Evolutionary conservation across 805 yeast species (phyloP).

Genomic region (Yarrowia deformans): DNA sequence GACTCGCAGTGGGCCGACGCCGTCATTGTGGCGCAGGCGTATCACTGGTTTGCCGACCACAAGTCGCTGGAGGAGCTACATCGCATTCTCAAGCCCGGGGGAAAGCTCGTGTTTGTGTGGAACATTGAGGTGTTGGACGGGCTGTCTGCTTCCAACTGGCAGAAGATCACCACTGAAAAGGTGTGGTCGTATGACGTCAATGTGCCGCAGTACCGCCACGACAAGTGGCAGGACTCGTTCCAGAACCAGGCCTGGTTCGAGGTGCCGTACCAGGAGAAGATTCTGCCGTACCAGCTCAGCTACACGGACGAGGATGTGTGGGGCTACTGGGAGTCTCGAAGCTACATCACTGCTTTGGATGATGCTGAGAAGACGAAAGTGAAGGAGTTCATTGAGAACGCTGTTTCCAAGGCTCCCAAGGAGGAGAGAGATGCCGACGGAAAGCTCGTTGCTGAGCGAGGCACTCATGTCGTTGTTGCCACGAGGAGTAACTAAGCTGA

Average conservation of each 20-base stretch:
- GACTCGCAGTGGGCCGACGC: conserved; percentile 57
- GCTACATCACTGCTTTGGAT: conserved; percentile 59
- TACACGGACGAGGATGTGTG: conserved; percentile 51
- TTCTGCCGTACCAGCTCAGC: conserved; percentile 49
- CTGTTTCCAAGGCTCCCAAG: conserved; percentile 6
- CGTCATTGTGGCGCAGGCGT: conserved; percentile 65
- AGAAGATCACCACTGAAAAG: conserved; percentile 50
- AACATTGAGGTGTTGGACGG: conserved; percentile 56
- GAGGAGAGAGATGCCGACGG: neutral
- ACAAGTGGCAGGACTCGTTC: conserved; percentile 56
- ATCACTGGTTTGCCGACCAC: conserved; percentile 69
- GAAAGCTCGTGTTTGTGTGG: conserved; percentile 65
- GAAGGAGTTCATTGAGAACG: neutral
- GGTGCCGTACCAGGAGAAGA: conserved; percentile 51
- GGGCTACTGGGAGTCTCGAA: conserved; percentile 62
- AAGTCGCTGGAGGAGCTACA: conserved; percentile 58
- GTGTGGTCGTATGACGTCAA: conserved; percentile 53
- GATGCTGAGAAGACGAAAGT: conserved; percentile 50
- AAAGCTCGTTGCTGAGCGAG: conserved; percentile 13
- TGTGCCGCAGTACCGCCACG: conserved; percentile 64
- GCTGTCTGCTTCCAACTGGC: conserved; percentile 52
- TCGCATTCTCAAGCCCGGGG: conserved; percentile 60
- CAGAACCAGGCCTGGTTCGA: conserved; percentile 50
- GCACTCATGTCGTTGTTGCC: conserved; percentile 25
- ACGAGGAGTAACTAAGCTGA: too few relatives aligned